These are phyloP conservation scores for Talaromyces sp. DNA, from an alignment of 2,329 filamentous ascomycete species.

Conservation along the genomic window DNA sequence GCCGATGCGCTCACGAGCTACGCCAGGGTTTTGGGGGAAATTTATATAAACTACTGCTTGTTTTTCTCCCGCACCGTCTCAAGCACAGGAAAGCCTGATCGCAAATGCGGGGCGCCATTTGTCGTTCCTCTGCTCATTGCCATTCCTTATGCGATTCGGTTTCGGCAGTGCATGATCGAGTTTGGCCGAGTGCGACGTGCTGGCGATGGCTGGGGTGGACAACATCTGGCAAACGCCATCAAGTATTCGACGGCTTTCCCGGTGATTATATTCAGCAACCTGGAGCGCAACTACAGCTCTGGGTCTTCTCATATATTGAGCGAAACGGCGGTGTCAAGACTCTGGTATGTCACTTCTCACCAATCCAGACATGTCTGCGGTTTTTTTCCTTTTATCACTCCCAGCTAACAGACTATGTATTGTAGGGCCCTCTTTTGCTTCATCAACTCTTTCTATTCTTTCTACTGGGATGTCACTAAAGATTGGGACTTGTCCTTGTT, in stretches of 20 bases:
- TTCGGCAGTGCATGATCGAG: conserved; percentile 89
- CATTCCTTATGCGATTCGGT: conserved; percentile 75
- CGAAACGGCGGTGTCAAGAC: conserved; percentile 50
- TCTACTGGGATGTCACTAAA: conserved; percentile 95
- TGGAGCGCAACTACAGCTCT: conserved; percentile 61
- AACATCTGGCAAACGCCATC: conserved; percentile 86
- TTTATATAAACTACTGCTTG: conserved; percentile 90
- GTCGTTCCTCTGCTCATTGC: conserved; percentile 80
- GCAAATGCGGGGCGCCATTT: conserved; percentile 71
- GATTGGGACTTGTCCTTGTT: conserved; percentile 95
- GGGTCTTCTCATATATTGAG: conserved; percentile 45
- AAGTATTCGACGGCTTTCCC: conserved; percentile 96
- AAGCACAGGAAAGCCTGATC: conserved; percentile 74
- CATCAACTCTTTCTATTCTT: conserved; percentile 87
- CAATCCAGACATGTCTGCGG: neutral
- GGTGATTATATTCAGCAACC: conserved; percentile 72
- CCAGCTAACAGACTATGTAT: neutral
- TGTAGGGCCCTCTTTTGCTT: conserved; percentile 67
- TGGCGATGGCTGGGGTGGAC: conserved; percentile 66
- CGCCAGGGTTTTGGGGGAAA: conserved; percentile 82
- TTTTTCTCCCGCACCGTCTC: conserved; percentile 67
- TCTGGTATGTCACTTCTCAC: conserved; percentile 41
- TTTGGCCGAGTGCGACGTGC: conserved; percentile 64
- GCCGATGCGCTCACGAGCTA: conserved; percentile 95
- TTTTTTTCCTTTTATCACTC: neutral